These are phyloP conservation scores for Tephrocybe rancida DNA, from an alignment of 768 basidiomycete genomes.

Conservation along the genomic window DNA sequence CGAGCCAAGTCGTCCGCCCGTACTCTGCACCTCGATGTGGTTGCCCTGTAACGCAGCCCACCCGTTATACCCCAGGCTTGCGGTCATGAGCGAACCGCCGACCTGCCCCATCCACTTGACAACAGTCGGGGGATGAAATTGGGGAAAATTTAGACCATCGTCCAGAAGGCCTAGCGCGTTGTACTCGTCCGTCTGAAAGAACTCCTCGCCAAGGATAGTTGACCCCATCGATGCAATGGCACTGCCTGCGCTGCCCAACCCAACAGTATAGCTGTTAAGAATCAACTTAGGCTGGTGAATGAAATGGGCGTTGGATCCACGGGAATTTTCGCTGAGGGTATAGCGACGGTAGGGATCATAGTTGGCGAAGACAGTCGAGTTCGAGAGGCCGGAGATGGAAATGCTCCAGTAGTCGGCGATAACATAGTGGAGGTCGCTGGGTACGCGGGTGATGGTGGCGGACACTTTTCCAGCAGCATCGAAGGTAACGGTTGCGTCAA, in stretches of 20 bases:
- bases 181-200: neutral
- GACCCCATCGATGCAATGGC: neutral
- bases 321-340: conserved; percentile 10
- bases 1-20: conserved; percentile 16
- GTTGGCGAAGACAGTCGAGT: neutral
- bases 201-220: neutral
- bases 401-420: conserved; percentile 11
- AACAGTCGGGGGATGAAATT: neutral
- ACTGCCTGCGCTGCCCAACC: conserved; percentile 14
- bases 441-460: conserved; percentile 13
- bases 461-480: neutral
- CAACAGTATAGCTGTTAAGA: neutral
- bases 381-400: neutral
- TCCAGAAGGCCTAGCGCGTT: neutral
- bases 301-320: conserved; percentile 9
- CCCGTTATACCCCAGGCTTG: conserved; percentile 20
- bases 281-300: neutral
- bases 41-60: conserved; percentile 16
- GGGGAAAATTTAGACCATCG: neutral
- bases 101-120: conserved; percentile 17
- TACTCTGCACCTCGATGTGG: conserved; percentile 17
- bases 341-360: conserved; percentile 14
- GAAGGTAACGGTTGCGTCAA: conserved; percentile 13
- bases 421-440: conserved; percentile 18
- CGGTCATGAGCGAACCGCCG: conserved; percentile 17